Conservation (phyloP, 108 stramenopile genomes). For the Pseudonitzschia multistriata region DNA sequence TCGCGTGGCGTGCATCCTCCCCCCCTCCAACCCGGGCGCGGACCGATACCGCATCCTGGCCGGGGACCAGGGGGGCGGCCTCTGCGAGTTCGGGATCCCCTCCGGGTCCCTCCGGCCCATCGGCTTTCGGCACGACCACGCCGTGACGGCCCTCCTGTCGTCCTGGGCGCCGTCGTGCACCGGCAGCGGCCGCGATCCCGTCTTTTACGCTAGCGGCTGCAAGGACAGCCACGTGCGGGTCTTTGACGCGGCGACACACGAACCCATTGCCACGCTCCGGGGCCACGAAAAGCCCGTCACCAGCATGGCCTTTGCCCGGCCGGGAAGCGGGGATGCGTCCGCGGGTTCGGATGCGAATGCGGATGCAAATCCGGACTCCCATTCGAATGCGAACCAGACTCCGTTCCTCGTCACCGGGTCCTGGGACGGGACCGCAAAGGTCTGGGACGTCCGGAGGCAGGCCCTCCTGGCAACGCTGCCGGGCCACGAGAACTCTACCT, state of each 20-base stretch:
- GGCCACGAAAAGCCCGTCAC: slow-evolving; percentile 87
- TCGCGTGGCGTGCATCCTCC: slow-evolving; percentile 38
- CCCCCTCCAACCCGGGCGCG: slow-evolving; percentile 7
- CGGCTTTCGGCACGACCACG: slow-evolving; percentile 49
- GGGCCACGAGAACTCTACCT: slow-evolving; percentile 83
- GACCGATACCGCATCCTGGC: slow-evolving; percentile 33
- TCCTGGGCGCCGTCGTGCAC: not conserved
- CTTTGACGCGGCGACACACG: slow-evolving; percentile 53
- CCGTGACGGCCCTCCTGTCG: slow-evolving; percentile 43
- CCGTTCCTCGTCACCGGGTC: slow-evolving; percentile 73
- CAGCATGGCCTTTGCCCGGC: slow-evolving; percentile 48
- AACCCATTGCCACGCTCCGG: slow-evolving; percentile 39
- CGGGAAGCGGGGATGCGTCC: not conserved
- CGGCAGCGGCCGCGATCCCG: not conserved
- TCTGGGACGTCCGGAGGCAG: slow-evolving; percentile 59
- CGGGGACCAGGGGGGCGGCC: slow-evolving; percentile 49
- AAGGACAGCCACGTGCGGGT: slow-evolving; percentile 75
- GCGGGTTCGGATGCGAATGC: too few species aligned
- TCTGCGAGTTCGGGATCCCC: slow-evolving; percentile 43
- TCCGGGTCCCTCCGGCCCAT: slow-evolving; percentile 33
- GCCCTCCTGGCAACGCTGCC: slow-evolving; percentile 54
- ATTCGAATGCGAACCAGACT: slow-evolving; percentile 5
- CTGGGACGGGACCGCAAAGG: slow-evolving; percentile 87
- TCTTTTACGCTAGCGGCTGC: slow-evolving; percentile 67
- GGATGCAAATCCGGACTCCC: too few species aligned